Base-by-base conservation (phyloP, 129 eudicot species). In the Saussurea involucrata region DNA sequence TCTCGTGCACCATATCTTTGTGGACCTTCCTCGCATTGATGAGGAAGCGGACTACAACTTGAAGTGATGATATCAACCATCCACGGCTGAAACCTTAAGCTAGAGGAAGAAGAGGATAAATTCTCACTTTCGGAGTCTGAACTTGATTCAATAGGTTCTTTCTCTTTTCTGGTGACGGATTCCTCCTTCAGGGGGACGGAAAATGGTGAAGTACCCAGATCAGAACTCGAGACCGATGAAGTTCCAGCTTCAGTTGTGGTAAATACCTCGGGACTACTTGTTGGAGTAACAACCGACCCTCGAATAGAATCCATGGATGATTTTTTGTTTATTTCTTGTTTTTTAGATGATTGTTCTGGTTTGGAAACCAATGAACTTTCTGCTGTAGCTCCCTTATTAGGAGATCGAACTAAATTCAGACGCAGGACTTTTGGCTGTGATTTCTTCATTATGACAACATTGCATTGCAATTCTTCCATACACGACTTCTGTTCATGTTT, bases 401-500 rank as follows among this genome's bases (percentile, higher is more conserved):
- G 89, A 24, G 96, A 85, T 66, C 95, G 95, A 33, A 79, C 86
- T 65, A 95, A 71, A 84, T 88, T 95, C 25, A 95, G 79, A 8
- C 99, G 90, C 15, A 95, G 96, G 71, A 92, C 92, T 82, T 95
- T 92, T 18, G 99, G 90, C 70, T 95, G 95, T n/a, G 92, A 88
- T 65, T 84, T 85, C 85, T 92, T 95, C 97, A 95, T 89, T 17
- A 84, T 75, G 37, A 92, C 95, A 75, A 95, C 83, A 78, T 92
- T 95, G 95, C 99, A 95, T 75, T 92, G 97, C 13, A 95, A 84
- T 78, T 86, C 97, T 80, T 92, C 99, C 97, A 85, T 88, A 76
- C 99, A 95, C 12, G 88, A 77, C 77, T 95, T 95, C 33, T 85
- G 85, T 78, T 95, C 99, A 15, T 83, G 85, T 76, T 88, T 92